phyloP scores from a whole-genome alignment of 108 stramenopile genomes.

The Cyclotella kingstonii region DNA sequence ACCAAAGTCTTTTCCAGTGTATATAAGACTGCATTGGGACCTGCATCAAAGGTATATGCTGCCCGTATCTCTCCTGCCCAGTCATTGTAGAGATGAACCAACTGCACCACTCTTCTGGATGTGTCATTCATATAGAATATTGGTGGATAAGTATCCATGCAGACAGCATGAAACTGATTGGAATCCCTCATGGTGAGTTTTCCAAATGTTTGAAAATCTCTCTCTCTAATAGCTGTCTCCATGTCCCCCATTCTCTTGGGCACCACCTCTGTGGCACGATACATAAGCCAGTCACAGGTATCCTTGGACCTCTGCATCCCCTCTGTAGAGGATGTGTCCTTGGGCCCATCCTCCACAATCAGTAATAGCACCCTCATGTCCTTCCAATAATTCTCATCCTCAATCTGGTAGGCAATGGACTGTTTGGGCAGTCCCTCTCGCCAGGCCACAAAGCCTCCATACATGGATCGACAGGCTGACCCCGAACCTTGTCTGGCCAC shows the following conservation, averaged over 20 bases:
- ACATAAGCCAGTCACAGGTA: conserved; percentile 81
- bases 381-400: conserved; percentile 92
- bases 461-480: conserved; percentile 91
- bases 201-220: conserved; percentile 94
- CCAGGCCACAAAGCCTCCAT: conserved; percentile 99
- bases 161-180: conserved; percentile 97
- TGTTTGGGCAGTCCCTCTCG: conserved; percentile 71
- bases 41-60: conserved; percentile 99
- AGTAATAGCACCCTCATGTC: conserved; percentile 90
- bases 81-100: conserved; percentile 85
- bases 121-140: conserved; percentile 99
- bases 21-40: conserved; percentile 96
- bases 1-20: conserved; percentile 65
- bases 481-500: conserved; percentile 95
- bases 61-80: conserved; percentile 80
- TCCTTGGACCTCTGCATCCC: conserved; percentile 92
- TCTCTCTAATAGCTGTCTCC: conserved; percentile 79
- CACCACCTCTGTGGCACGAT: conserved; percentile 84
- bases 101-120: conserved; percentile 59
- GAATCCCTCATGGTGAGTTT: conserved; percentile 94
- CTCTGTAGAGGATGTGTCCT: conserved; percentile 93
- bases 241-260: conserved; percentile 84
- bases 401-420: conserved; percentile 91
- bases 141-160: conserved; percentile 99
- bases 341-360: conserved; percentile 93